Base-by-base conservation (phyloP, 2,329 filamentous ascomycete genomes). In the Xylaria sp. region DNA sequence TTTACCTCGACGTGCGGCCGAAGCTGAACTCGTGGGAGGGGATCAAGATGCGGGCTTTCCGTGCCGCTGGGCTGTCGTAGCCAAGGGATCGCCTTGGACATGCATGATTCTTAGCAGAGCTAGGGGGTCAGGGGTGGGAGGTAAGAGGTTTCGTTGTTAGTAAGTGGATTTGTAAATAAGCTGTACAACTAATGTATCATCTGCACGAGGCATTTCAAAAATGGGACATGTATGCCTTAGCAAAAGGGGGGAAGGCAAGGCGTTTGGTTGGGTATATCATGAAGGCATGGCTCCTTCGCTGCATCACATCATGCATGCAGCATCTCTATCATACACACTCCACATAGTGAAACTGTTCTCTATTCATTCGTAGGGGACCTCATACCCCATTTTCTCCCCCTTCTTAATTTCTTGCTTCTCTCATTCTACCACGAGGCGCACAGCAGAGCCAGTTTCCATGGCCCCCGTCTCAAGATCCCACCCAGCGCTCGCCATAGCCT, bases 1-100 rank as follows among this genome's bases (percentile, higher is more conserved):
- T 92, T 77, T 91, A 90, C 74, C 80, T 92, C 18, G 88, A 92
- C 74, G 89, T 92, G 51, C 82, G 90, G 75, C 90, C 90, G 0
- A 92, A 92, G 82, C 77, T 92, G 71, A 91, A 91, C 75, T 87
- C 84, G 1, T 89, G 86, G 84, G 90, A 92, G 79, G 90, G 90
- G 0, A 83, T 89, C 74, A 90, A 88, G 82, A 92, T 92, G 90
- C 84, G 90, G 42, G 83, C 83, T 0, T 79, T 85, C 77, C 83
- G 83, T 40, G 83, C 82, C 42, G 71, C 84, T 0, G 88, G 87
- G 1, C 59, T 90, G 63, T 82, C 81, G 12, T 90, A 70, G 60
- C 35, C 10, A 18, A 18, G 29, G 10, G 1, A 8, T 40, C 35
- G 2, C 35, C 13, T 40, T 8, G 40, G 5, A 2, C 40, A 12